A percentile compares a stretch with the other conserved stretches of the same genome.
Conservation (phyloP, 225 moss, liverwort and hornwort genomes). For the Climacium dendroides region DNA sequence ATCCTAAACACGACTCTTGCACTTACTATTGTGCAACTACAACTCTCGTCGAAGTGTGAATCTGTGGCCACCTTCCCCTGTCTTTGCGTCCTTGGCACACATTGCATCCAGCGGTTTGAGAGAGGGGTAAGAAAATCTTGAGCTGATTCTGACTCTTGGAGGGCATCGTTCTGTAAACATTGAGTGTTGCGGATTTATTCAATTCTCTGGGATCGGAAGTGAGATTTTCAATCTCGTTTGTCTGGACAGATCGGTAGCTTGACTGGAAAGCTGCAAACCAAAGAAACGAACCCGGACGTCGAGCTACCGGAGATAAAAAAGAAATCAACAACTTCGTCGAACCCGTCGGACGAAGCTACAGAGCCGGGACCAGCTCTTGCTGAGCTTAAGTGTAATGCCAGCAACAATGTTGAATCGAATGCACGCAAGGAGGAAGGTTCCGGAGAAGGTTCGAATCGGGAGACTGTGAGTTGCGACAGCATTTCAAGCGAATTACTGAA, state of each 20-base stretch:
- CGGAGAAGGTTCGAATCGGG: conserved; percentile 18
- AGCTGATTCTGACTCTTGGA: neutral
- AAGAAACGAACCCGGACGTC: neutral
- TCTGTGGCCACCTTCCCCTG: neutral
- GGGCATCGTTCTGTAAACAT: neutral
- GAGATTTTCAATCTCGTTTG: neutral
- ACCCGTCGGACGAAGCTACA: neutral
- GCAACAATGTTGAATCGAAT: neutral
- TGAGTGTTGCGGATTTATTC: neutral
- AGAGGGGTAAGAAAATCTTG: neutral
- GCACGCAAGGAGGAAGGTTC: conserved; percentile 33
- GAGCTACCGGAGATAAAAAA: neutral
- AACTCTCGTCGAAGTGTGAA: neutral
- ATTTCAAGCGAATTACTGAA: conserved; percentile 75
- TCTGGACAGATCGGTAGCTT: conserved; percentile 9
- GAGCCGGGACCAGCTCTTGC: conserved; percentile 7
- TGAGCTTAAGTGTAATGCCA: neutral
- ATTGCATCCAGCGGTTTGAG: neutral
- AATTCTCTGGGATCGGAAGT: neutral
- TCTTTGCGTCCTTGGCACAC: neutral
- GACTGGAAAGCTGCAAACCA: conserved; percentile 2
- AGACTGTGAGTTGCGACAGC: conserved; percentile 67
- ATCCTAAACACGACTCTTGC: neutral
- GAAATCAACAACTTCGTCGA: neutral
- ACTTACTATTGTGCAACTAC: neutral